These are phyloP conservation scores for Hibiscus trionum DNA, from an alignment of 345 rosid genomes.

Conservation along the genomic window DNA sequence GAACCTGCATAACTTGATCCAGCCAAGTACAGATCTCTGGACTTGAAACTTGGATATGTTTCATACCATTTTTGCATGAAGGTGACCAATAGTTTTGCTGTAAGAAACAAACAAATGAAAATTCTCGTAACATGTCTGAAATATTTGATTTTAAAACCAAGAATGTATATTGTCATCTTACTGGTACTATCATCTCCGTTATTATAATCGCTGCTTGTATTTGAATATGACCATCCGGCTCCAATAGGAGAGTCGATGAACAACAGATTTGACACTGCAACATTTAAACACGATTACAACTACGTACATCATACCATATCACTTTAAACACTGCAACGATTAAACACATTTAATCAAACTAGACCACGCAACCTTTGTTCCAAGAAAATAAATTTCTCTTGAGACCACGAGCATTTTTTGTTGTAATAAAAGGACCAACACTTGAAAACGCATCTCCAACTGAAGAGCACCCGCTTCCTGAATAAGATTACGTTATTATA, in stretches of 20 bases:
- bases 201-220: background rate
- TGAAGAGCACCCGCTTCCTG: slow-evolving; percentile 3
- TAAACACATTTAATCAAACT: background rate
- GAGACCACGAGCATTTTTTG: background rate
- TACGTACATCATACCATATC: background rate
- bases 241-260: background rate
- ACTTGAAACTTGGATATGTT: slow-evolving; percentile 5
- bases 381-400: background rate
- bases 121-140: background rate
- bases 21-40: background rate
- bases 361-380: background rate
- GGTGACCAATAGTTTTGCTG: background rate
- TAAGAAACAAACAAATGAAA: background rate
- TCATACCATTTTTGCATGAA: slow-evolving; percentile 6
- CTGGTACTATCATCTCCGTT: background rate
- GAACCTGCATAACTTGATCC: slow-evolving; percentile 3
- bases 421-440: background rate
- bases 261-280: background rate
- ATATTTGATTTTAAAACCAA: background rate
- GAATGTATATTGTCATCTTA: background rate
- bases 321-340: background rate
- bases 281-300: background rate
- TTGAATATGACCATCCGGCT: background rate
- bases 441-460: background rate
- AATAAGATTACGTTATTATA: background rate